Conservation (phyloP, 345 rosid genomes). For the Xanthoceras sorbifolium region DNA sequence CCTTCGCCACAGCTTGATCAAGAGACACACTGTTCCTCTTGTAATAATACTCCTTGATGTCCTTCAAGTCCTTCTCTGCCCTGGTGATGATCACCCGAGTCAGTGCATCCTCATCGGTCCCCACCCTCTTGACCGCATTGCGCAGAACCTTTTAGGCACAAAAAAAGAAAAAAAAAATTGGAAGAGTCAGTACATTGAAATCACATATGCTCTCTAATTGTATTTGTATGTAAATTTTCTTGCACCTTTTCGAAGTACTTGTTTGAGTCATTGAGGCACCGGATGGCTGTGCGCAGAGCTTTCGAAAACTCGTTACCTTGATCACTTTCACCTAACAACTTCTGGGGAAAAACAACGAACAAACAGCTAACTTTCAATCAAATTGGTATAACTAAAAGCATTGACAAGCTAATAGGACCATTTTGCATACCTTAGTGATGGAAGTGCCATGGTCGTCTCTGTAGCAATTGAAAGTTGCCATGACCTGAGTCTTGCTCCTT, state of each 20-base stretch:
- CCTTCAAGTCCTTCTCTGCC: constrained; percentile 60
- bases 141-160: constrained; percentile 40
- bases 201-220: not conserved
- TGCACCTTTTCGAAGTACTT: constrained; percentile 66
- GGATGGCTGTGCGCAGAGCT: constrained; percentile 39
- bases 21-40: constrained; percentile 58
- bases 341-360: constrained; percentile 15
- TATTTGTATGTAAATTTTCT: not conserved
- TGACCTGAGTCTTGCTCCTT: constrained; percentile 62
- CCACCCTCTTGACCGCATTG: constrained; percentile 34
- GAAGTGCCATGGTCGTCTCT: constrained; percentile 51
- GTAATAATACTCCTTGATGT: constrained; percentile 56
- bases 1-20: constrained; percentile 53
- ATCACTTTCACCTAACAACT: constrained; percentile 25
- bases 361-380: not conserved
- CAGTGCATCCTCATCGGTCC: constrained; percentile 53
- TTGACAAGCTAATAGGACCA: not conserved
- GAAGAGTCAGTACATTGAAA: not conserved
- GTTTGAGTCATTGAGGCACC: constrained; percentile 46
- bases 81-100: constrained; percentile 53
- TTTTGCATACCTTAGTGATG: constrained; percentile 48
- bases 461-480: constrained; percentile 60
- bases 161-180: too few relatives aligned
- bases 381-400: too few relatives aligned
- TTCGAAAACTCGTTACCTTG: constrained; percentile 16